phyloP scores from a whole-genome alignment of 257 asterid genomes.

The Scutellaria galericulata region DNA sequence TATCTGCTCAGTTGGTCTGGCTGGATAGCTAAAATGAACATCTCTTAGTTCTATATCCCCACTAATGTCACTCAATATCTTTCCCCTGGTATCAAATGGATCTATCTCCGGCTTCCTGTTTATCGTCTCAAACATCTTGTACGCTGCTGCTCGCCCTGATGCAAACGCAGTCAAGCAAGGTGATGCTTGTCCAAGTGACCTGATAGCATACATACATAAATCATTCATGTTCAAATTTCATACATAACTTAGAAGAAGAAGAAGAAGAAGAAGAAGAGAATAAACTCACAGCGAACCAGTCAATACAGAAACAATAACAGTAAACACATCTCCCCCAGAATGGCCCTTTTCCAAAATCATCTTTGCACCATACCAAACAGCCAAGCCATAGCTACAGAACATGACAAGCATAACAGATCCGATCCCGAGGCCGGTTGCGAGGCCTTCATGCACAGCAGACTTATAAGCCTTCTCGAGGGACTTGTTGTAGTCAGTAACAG shows the following conservation, averaged over 20 bases:
- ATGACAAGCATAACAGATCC: slow-evolving; percentile 67
- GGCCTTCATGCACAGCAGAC: slow-evolving; percentile 71
- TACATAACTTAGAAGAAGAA: too few species aligned
- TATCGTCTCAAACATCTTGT: slow-evolving; percentile 82
- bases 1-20: slow-evolving; percentile 73
- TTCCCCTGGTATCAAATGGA: slow-evolving; percentile 67
- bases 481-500: slow-evolving; percentile 53
- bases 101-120: slow-evolving; percentile 72
- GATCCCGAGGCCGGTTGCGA: slow-evolving; percentile 73
- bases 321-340: slow-evolving; percentile 66
- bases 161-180: slow-evolving; percentile 86
- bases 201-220: slow-evolving; percentile 19
- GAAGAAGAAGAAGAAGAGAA: neutral
- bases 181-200: slow-evolving; percentile 85
- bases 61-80: slow-evolving; percentile 55
- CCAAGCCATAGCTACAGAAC: slow-evolving; percentile 82
- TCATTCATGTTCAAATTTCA: too few species aligned
- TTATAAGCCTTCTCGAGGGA: slow-evolving; percentile 68
- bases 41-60: slow-evolving; percentile 73
- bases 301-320: slow-evolving; percentile 65
- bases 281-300: slow-evolving; percentile 75
- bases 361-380: slow-evolving; percentile 78
- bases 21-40: slow-evolving; percentile 73
- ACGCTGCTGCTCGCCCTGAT: slow-evolving; percentile 84
- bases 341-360: slow-evolving; percentile 61